phyloP scores from a whole-genome alignment of 2,329 filamentous ascomycete genomes.

The Talaromyces sp. region DNA sequence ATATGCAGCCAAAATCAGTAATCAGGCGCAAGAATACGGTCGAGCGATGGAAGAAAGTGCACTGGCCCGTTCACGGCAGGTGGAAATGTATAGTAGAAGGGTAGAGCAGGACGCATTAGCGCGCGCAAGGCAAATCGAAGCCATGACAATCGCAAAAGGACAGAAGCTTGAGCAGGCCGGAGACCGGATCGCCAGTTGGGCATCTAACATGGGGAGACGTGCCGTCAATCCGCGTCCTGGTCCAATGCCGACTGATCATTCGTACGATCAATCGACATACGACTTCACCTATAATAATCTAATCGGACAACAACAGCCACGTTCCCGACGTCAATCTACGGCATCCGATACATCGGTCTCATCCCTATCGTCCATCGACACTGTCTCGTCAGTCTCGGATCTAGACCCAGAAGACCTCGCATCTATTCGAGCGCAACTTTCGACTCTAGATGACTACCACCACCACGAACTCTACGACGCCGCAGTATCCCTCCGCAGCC shows the following conservation, averaged over 20 bases:
- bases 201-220: slow-evolving; percentile 13
- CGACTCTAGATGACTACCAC: slow-evolving; percentile 36
- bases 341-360: slow-evolving; percentile 31
- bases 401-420: slow-evolving; percentile 37
- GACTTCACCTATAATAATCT: not conserved
- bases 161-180: slow-evolving; percentile 28
- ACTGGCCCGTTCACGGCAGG: slow-evolving; percentile 37
- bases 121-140: slow-evolving; percentile 30
- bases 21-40: slow-evolving; percentile 38
- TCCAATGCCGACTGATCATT: slow-evolving; percentile 1
- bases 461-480: slow-evolving; percentile 38
- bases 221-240: slow-evolving; percentile 1
- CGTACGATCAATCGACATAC: slow-evolving; percentile 4
- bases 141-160: slow-evolving; percentile 26
- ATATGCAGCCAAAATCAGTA: slow-evolving; percentile 39
- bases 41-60: slow-evolving; percentile 42
- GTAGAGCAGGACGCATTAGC: slow-evolving; percentile 22
- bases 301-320: not conserved
- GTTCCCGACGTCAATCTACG: slow-evolving; percentile 31
- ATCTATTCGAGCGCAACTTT: slow-evolving; percentile 37
- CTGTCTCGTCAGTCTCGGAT: slow-evolving; percentile 39
- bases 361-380: slow-evolving; percentile 40
- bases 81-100: slow-evolving; percentile 37
- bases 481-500: slow-evolving; percentile 36
- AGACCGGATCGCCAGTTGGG: slow-evolving; percentile 20